A percentile compares a stretch with the other conserved stretches of the same genome.
These are phyloP conservation scores for Yamadazyma mexicana DNA, from an alignment of 1,139 yeast species.

Conservation along the genomic window DNA sequence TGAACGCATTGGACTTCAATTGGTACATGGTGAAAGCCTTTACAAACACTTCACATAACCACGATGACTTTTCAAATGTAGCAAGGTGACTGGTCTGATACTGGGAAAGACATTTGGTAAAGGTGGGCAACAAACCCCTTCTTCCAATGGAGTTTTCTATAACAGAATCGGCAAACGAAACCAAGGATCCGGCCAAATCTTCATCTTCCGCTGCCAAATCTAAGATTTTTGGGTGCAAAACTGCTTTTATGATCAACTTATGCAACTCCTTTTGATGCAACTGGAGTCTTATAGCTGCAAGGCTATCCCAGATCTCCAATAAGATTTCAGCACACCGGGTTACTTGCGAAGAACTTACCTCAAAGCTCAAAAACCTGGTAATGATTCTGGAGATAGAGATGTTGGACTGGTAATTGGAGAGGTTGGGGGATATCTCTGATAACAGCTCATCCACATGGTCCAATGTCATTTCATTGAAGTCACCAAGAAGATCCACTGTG, in stretches of 20 bases:
- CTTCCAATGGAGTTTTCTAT: slow-evolving; percentile 59
- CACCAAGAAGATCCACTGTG: slow-evolving; percentile 13
- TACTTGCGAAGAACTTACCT: slow-evolving; percentile 2
- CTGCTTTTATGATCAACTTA: slow-evolving; percentile 40
- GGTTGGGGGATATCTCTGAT: slow-evolving; percentile 19
- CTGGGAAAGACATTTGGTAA: slow-evolving; percentile 45
- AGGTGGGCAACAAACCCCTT: slow-evolving; percentile 64
- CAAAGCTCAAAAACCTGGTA: slow-evolving; percentile 9
- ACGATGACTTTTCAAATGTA: slow-evolving; percentile 40
- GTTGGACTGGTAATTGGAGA: slow-evolving; percentile 27
- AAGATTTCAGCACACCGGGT: slow-evolving; percentile 30
- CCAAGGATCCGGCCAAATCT: slow-evolving; percentile 22
- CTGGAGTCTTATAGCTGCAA: slow-evolving; percentile 62
- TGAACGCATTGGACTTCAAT: slow-evolving; percentile 55
- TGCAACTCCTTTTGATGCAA: slow-evolving; percentile 69
- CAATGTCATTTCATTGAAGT: not conserved
- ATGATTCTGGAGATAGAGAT: slow-evolving; percentile 23
- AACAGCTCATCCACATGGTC: slow-evolving; percentile 6
- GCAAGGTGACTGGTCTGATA: slow-evolving; percentile 34
- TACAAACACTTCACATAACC: slow-evolving; percentile 59
- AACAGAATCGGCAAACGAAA: slow-evolving; percentile 41
- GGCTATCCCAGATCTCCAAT: slow-evolving; percentile 53
- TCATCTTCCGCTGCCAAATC: slow-evolving; percentile 18
- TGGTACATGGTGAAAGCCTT: slow-evolving; percentile 51
- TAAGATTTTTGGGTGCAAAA: slow-evolving; percentile 20